phyloP scores from a whole-genome alignment of 345 rosid genomes.

The Syzygium aqueum region DNA sequence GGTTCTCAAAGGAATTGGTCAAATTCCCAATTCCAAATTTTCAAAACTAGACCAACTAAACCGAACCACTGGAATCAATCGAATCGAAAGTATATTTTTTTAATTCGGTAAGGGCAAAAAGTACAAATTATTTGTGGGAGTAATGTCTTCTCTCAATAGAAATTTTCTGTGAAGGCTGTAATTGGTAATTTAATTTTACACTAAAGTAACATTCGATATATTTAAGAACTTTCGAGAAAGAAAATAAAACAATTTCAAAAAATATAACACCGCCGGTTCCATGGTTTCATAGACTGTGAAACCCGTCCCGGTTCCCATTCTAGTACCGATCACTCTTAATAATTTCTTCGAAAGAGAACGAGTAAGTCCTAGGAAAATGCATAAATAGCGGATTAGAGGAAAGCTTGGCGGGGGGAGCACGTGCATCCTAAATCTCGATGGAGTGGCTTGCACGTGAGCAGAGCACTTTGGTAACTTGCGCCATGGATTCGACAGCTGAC shows the following conservation, averaged over 20 bases:
- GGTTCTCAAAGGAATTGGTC: too few relatives aligned
- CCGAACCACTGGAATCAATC: too few relatives aligned
- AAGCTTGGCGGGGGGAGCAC: not conserved
- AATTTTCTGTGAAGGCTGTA: not conserved
- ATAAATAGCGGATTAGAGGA: not conserved
- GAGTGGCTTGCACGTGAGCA: not conserved
- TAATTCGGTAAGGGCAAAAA: not conserved
- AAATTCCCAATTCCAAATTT: too few relatives aligned
- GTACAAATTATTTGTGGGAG: not conserved
- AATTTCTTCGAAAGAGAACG: not conserved
- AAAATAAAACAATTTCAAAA: not conserved
- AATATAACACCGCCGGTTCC: not conserved
- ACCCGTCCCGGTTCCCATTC: too few relatives aligned
- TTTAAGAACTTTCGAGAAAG: not conserved
- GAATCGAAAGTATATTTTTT: not conserved
- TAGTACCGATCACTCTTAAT: too few relatives aligned
- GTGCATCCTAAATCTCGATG: not conserved
- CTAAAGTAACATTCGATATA: not conserved
- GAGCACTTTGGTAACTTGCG: not conserved
- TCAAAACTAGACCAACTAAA: not conserved
- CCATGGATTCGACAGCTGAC: not conserved
- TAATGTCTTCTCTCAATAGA: not conserved
- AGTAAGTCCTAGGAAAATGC: too few relatives aligned
- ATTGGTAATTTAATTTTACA: not conserved
- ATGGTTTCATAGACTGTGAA: too few relatives aligned